Evolutionary conservation across 2,329 filamentous ascomycete species (phyloP).

Genomic region (Claviceps fusiformis): DNA sequence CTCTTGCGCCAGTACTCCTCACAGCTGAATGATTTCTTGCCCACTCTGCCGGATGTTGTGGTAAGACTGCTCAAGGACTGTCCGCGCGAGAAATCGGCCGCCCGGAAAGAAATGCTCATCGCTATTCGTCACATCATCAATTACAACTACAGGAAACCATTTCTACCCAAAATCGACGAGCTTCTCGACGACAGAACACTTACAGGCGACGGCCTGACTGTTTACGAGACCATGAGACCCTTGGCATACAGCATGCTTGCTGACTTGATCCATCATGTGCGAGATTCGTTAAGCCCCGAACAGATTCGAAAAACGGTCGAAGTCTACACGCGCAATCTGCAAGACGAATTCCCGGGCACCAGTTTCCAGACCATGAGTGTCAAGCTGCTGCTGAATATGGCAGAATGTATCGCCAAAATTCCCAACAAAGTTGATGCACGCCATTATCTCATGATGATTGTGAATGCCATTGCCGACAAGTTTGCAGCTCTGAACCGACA

Average conservation of each 20-base stretch:
- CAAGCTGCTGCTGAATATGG: slow-evolving; percentile 93
- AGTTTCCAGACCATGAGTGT: slow-evolving; percentile 99
- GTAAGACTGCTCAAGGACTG: slow-evolving; percentile 88
- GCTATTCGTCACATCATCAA: slow-evolving; percentile 98
- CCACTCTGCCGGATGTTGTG: slow-evolving; percentile 73
- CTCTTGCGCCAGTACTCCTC: slow-evolving; percentile 76
- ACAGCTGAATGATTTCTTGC: slow-evolving; percentile 77
- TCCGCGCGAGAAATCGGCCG: slow-evolving; percentile 82
- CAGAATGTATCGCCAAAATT: slow-evolving; percentile 90
- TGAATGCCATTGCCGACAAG: slow-evolving; percentile 96
- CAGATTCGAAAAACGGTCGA: slow-evolving; percentile 94
- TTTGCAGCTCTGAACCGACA: slow-evolving; percentile 97
- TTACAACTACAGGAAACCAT: slow-evolving; percentile 95
- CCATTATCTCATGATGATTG: slow-evolving; percentile 90
- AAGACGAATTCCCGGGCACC: slow-evolving; percentile 91
- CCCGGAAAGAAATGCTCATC: slow-evolving; percentile 87
- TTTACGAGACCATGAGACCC: slow-evolving; percentile 91
- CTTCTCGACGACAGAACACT: slow-evolving; percentile 86
- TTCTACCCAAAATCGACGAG: slow-evolving; percentile 87
- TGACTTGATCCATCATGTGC: slow-evolving; percentile 92
- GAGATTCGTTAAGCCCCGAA: slow-evolving; percentile 73
- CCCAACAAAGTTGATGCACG: slow-evolving; percentile 87
- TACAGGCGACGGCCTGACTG: slow-evolving; percentile 89
- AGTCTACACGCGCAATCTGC: slow-evolving; percentile 91
- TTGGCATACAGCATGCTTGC: slow-evolving; percentile 97